Evolutionary conservation across 2,329 filamentous ascomycete genomes (phyloP), one percentile per base, ranked within the genome.

Genomic region (Raffaelea albimanens): DNA sequence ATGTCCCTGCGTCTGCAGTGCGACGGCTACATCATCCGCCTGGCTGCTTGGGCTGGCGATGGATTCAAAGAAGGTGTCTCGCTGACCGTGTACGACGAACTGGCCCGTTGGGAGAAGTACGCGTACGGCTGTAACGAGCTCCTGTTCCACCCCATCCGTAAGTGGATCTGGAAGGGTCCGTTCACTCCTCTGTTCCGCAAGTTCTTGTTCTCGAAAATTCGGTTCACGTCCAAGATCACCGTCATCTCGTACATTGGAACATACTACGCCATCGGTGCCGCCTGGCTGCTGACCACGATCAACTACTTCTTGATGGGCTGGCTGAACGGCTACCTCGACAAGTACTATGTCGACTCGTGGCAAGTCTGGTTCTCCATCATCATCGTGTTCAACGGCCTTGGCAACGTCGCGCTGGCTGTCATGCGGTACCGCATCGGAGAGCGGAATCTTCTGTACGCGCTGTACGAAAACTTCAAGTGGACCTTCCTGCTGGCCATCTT

Each of bases 61-160:
- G 84, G 81, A 43, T 89, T 88, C 71, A 83, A 88, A 61, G 86
- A 91, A 61, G 86, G 87, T 54, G 86, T 91, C 46, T 90, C 86
- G 2, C 70, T 91, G 48, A 91, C 86, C 1, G 85, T 91, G 10
- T 89, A 91, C 60, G 86, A 91, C 63, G 87, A 91, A 63, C 72
- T 91, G 50, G 83, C 85, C 2, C 82, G 86, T 49, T 91, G 87
- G 86, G 86, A 91, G 60, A 91, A 91, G 65, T 89, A 89, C 61
- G 87, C 86, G 3, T 90, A 88, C 57, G 85, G 86, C 34, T 90
- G 87, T 66, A 87, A 85, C 62, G 86, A 90, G 67, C 71, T 91
- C 49, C 72, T 91, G 49, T 91, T 93, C 69, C 76, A 91, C 59
- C 87, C 86, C 3, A 70, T 91, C 51, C 75, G 77, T 51, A 80